phyloP scores from a whole-genome alignment of 768 basidiomycete species.

The Lactifluus subvellereus region DNA sequence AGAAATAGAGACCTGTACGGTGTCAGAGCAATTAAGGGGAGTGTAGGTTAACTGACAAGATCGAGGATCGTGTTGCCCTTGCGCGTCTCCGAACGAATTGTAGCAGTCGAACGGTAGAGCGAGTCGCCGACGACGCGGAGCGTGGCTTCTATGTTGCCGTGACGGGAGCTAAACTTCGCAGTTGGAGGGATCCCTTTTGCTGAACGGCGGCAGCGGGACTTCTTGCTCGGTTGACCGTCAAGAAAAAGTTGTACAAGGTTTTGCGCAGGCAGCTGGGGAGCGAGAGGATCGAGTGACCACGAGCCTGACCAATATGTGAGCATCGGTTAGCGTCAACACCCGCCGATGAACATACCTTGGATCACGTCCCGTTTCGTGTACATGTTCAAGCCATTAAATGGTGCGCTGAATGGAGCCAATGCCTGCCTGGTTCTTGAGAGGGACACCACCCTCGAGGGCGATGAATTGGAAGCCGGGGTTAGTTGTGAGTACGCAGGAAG shows the following conservation, averaged over 20 bases:
- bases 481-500: conserved; percentile 8
- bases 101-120: conserved; percentile 4
- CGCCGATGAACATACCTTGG: conserved; percentile 6
- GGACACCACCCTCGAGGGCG: neutral
- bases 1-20: conserved; percentile 12
- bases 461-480: neutral
- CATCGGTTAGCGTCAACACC: too few species aligned
- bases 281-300: conserved; percentile 20
- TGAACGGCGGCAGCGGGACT: neutral
- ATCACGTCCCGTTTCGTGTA: conserved; percentile 3
- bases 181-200: conserved; percentile 4
- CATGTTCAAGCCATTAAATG: conserved; percentile 18
- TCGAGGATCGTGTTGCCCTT: conserved; percentile 10
- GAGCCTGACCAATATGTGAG: conserved; percentile 11
- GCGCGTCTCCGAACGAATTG: conserved; percentile 14
- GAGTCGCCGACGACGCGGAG: conserved; percentile 16
- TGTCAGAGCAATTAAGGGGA: neutral
- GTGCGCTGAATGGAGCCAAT: neutral
- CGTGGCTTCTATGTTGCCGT: conserved; percentile 8
- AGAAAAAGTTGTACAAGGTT: conserved; percentile 11
- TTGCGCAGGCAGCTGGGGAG: neutral
- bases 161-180: conserved; percentile 12
- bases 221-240: neutral
- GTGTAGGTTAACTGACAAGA: conserved; percentile 7
- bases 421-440: neutral